Conservation (phyloP, 2,329 filamentous ascomycete species). For the Alternaria brassicae region DNA sequence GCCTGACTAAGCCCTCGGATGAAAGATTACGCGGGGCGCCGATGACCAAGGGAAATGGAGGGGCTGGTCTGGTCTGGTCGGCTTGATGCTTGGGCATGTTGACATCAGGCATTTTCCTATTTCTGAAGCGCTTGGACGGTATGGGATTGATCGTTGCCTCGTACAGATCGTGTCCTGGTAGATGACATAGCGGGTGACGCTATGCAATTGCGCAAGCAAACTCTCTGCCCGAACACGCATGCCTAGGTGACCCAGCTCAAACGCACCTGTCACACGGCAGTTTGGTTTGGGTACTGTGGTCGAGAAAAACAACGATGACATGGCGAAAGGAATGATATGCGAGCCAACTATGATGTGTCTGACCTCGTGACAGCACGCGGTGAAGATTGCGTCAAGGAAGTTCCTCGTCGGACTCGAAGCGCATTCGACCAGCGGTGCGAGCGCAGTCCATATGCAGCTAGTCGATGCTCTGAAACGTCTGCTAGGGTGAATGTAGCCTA, state of each 20-base stretch:
- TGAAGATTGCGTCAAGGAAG: constrained; percentile 10
- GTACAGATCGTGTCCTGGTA: constrained; percentile 6
- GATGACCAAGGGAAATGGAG: background rate
- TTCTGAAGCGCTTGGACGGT: constrained; percentile 24
- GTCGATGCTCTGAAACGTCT: constrained; percentile 20
- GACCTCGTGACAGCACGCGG: constrained; percentile 12
- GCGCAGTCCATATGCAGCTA: constrained; percentile 8
- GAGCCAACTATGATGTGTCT: constrained; percentile 4
- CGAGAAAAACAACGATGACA: background rate
- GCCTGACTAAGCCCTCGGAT: constrained; percentile 23
- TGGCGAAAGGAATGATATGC: background rate
- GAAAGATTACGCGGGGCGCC: constrained; percentile 14
- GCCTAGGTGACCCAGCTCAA: constrained; percentile 10
- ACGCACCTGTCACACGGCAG: constrained; percentile 6
- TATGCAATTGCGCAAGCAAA: constrained; percentile 15
- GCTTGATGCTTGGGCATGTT: background rate
- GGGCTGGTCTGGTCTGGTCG: constrained; percentile 9
- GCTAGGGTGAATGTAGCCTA: constrained; percentile 30
- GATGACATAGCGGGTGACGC: constrained; percentile 4
- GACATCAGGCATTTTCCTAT: constrained; percentile 28
- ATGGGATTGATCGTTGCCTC: constrained; percentile 25
- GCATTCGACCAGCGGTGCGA: constrained; percentile 3
- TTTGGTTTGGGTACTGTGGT: background rate
- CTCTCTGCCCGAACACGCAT: constrained; percentile 5
- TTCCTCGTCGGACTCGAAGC: constrained; percentile 7